Conservation (phyloP, 1,284 basidiomycete species). For the Inonotus hispidus region DNA sequence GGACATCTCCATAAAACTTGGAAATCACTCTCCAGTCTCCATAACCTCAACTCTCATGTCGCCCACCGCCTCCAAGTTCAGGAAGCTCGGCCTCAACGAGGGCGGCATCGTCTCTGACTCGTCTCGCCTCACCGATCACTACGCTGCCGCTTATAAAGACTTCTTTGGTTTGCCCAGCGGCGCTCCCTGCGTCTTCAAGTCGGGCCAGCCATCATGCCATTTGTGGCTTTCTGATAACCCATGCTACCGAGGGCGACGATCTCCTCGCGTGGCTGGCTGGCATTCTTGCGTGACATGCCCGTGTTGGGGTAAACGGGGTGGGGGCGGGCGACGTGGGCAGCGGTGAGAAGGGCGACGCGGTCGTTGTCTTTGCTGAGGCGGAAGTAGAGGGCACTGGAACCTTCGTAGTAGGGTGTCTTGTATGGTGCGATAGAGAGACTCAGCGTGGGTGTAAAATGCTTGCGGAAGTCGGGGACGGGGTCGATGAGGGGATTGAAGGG, state of each 20-base stretch:
- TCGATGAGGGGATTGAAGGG: conserved; percentile 19
- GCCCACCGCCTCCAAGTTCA: background rate
- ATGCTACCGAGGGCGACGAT: conserved; percentile 29
- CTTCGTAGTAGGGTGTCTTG: conserved; percentile 28
- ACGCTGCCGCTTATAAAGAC: conserved; percentile 23
- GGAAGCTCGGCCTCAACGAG: conserved; percentile 17
- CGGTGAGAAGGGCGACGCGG: conserved; percentile 34
- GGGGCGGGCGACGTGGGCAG: conserved; percentile 33
- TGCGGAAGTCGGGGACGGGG: conserved; percentile 26
- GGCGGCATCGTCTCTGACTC: conserved; percentile 18
- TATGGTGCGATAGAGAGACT: conserved; percentile 29
- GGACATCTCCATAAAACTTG: background rate
- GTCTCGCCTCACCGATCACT: conserved; percentile 17
- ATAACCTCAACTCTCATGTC: too few relatives aligned
- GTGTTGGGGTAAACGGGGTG: background rate
- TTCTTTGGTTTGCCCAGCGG: conserved; percentile 22
- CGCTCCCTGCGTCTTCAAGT: conserved; percentile 22
- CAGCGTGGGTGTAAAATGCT: conserved; percentile 28
- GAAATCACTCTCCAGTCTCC: background rate
- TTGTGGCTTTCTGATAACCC: conserved; percentile 30
- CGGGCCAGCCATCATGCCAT: conserved; percentile 28
- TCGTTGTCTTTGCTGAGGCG: conserved; percentile 32
- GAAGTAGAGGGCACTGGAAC: conserved; percentile 34
- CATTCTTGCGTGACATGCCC: conserved; percentile 12
- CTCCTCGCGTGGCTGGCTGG: conserved; percentile 26